A percentile compares a stretch with the other conserved stretches of the same genome.
Conservation (phyloP, 192 early-diverging fungal genomes). For the Rhizophagus clarus region DNA sequence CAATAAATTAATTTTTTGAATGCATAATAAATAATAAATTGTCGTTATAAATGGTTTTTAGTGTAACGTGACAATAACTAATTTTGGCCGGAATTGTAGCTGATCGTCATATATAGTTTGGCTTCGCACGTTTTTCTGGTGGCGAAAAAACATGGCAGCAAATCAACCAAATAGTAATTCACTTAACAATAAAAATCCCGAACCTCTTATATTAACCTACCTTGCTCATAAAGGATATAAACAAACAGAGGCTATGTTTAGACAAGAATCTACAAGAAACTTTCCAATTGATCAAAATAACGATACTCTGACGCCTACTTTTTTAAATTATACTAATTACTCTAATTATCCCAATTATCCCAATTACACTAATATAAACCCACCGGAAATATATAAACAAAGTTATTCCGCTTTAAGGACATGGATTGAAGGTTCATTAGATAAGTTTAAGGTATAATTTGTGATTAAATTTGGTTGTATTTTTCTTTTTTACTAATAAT, state of each 20-base stretch:
- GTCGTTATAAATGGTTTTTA: too few species aligned
- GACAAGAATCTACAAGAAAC: conserved; percentile 58
- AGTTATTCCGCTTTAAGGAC: conserved; percentile 77
- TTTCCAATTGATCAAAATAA: conserved; percentile 43
- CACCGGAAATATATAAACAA: conserved; percentile 80
- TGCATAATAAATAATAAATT: too few species aligned
- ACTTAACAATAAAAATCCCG: background rate
- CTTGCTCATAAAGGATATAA: conserved; percentile 70
- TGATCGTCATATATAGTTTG: too few species aligned
- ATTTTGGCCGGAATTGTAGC: too few species aligned
- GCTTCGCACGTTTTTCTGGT: background rate
- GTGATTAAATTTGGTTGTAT: background rate
- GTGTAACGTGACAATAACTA: too few species aligned
- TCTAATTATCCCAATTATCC: conserved; percentile 53
- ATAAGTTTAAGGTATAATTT: conserved; percentile 75
- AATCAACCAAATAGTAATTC: background rate
- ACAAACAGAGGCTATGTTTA: conserved; percentile 64
- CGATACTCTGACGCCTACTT: conserved; percentile 62
- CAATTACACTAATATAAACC: conserved; percentile 53
- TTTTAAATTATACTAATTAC: conserved; percentile 69
- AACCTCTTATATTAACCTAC: conserved; percentile 38
- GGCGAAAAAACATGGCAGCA: background rate
- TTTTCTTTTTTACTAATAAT: background rate
- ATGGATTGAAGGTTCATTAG: conserved; percentile 94
- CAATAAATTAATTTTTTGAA: too few species aligned